A percentile compares a stretch with the other conserved stretches of the same genome.
These are phyloP conservation scores for Zygotorulaspora florentina DNA, from an alignment of 805 yeast genomes.

Conservation along the genomic window DNA sequence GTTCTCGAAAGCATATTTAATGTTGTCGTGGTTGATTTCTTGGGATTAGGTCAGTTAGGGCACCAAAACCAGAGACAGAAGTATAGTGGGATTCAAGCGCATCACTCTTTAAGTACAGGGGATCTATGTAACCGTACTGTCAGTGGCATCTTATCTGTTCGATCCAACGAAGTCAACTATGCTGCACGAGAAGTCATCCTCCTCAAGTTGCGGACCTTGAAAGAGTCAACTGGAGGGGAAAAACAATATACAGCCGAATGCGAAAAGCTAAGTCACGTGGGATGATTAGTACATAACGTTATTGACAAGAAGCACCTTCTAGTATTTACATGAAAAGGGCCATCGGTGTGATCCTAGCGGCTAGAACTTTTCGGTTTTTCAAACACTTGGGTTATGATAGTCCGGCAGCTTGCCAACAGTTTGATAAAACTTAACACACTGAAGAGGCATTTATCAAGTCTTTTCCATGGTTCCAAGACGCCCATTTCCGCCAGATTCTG, in stretches of 20 bases:
- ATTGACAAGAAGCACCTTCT: not conserved
- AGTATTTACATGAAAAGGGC: not conserved
- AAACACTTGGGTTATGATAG: constrained; percentile 21
- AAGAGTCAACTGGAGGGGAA: not conserved
- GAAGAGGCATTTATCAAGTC: constrained; percentile 18
- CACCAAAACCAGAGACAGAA: too few relatives aligned
- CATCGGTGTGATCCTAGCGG: not conserved
- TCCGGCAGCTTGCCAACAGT: constrained; percentile 20
- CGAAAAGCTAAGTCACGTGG: too few relatives aligned
- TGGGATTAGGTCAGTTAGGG: too few relatives aligned
- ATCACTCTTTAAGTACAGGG: too few relatives aligned
- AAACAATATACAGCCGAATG: not conserved
- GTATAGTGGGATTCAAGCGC: too few relatives aligned
- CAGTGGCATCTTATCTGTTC: not conserved
- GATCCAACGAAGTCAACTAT: not conserved
- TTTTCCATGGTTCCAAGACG: constrained; percentile 28
- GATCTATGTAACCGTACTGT: too few relatives aligned
- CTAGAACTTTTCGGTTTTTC: constrained; percentile 21
- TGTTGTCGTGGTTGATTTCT: not conserved
- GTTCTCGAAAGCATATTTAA: constrained; percentile 5
- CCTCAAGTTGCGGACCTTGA: not conserved
- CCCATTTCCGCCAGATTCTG: constrained; percentile 17
- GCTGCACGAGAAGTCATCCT: not conserved
- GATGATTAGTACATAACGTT: not conserved
- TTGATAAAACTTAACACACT: constrained; percentile 17